These are phyloP conservation scores for Boechera stricta DNA, from an alignment of 345 rosid genomes.

Conservation along the genomic window DNA sequence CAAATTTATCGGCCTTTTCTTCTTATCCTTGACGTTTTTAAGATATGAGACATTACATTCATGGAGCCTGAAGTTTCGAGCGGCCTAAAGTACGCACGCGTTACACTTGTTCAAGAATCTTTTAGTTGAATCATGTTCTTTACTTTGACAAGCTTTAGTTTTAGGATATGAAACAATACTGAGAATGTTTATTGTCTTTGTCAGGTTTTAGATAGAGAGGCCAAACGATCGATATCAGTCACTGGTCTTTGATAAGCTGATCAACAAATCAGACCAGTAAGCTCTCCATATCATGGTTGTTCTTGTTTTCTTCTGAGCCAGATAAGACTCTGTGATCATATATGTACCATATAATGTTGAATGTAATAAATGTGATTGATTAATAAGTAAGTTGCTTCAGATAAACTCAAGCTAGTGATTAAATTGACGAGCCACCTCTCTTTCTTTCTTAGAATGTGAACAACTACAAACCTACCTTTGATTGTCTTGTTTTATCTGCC, in stretches of 20 bases:
- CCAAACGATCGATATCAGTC: conserved; percentile 14
- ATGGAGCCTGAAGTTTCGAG: conserved; percentile 16
- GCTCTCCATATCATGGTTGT: conserved; percentile 19
- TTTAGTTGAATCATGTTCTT: not conserved
- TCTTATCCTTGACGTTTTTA: conserved; percentile 15
- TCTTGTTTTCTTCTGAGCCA: conserved; percentile 21
- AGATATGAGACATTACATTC: conserved; percentile 11
- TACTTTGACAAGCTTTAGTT: conserved; percentile 5
- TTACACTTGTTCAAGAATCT: conserved; percentile 16
- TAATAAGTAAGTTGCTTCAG: conserved; percentile 33
- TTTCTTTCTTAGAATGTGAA: conserved; percentile 18
- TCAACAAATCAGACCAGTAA: conserved; percentile 27
- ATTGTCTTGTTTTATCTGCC: conserved; percentile 38
- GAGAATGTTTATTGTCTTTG: not conserved
- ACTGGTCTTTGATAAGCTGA: conserved; percentile 28
- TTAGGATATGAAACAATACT: not conserved
- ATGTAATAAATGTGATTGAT: conserved; percentile 24
- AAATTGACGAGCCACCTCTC: conserved; percentile 40
- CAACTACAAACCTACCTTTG: conserved; percentile 35
- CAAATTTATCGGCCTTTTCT: not conserved
- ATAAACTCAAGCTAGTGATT: conserved; percentile 39
- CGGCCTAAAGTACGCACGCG: conserved; percentile 9
- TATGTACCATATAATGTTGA: not conserved
- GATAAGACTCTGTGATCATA: conserved; percentile 4
- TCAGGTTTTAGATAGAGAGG: conserved; percentile 23